phyloP scores from a whole-genome alignment of 805 yeast species.

The Schwanniomyces pseudopolymorphus region DNA sequence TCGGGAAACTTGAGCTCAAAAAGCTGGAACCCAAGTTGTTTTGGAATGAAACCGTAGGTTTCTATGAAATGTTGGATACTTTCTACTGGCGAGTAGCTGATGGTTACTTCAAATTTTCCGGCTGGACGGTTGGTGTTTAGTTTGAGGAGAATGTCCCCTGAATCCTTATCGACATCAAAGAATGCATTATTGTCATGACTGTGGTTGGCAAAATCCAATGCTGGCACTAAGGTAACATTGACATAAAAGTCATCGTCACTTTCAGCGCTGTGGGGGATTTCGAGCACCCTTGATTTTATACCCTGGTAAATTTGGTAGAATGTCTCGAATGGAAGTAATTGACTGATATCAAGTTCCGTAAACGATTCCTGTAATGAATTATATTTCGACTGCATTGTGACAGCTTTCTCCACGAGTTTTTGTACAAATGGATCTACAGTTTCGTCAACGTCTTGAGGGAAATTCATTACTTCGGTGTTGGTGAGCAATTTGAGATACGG shows the following conservation, averaged over 20 bases:
- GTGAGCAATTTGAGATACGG: constrained; percentile 19
- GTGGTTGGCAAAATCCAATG: constrained; percentile 70
- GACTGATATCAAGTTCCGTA: constrained; percentile 8
- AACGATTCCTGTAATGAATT: constrained; percentile 7
- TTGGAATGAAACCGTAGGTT: constrained; percentile 34
- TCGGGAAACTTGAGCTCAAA: constrained; percentile 9
- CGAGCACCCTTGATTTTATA: constrained; percentile 59
- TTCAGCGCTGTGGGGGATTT: constrained; percentile 50
- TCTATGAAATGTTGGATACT: constrained; percentile 22
- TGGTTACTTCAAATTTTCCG: constrained; percentile 20
- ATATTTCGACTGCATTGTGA: constrained; percentile 10
- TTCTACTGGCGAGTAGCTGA: constrained; percentile 23
- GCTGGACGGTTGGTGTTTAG: constrained; percentile 22
- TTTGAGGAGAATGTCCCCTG: constrained; percentile 58
- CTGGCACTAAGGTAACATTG: constrained; percentile 60
- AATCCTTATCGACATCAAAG: constrained; percentile 57
- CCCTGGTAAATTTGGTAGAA: constrained; percentile 41
- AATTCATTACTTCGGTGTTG: constrained; percentile 12
- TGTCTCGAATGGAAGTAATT: constrained; percentile 15
- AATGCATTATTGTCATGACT: constrained; percentile 44
- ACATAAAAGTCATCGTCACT: constrained; percentile 25
- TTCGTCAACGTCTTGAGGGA: constrained; percentile 3
- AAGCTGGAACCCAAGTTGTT: constrained; percentile 9
- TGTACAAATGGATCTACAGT: constrained; percentile 8
- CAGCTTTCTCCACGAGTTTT: constrained; percentile 4